These are phyloP conservation scores for Neonectria neomacrospora DNA, from an alignment of 2,329 filamentous ascomycete species.

Conservation along the genomic window DNA sequence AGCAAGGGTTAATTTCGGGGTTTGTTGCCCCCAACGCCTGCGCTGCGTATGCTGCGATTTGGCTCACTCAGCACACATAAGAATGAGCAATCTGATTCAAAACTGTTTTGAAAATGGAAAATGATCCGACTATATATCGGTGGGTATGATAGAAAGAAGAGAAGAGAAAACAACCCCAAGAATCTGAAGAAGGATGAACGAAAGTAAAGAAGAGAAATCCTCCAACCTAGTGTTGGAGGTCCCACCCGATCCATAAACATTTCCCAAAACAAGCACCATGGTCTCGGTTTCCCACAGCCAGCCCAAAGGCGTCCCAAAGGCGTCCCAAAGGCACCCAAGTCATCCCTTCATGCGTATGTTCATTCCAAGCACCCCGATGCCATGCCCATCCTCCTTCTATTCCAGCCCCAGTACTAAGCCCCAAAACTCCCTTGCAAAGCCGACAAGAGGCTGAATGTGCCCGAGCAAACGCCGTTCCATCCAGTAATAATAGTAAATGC, in stretches of 20 bases:
- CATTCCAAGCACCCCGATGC: conserved; percentile 27
- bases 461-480: conserved; percentile 38
- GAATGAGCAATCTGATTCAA: conserved; percentile 4
- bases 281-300: conserved; percentile 27
- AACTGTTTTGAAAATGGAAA: conserved; percentile 13
- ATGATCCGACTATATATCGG: conserved; percentile 15
- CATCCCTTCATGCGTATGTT: conserved; percentile 39
- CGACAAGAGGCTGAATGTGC: conserved; percentile 16
- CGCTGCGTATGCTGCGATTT: conserved; percentile 10
- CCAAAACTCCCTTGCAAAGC: conserved; percentile 28
- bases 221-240: not conserved
- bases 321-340: conserved; percentile 34
- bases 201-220: conserved; percentile 2
- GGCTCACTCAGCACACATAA: not conserved
- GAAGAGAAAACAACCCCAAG: not conserved
- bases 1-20: not conserved
- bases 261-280: conserved; percentile 23
- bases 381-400: conserved; percentile 31
- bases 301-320: conserved; percentile 33
- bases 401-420: conserved; percentile 27
- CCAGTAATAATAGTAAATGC: conserved; percentile 32
- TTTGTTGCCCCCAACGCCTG: conserved; percentile 1
- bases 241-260: conserved; percentile 9
- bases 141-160: conserved; percentile 20
- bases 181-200: conserved; percentile 4